Conservation (phyloP, 192 early-diverging fungal species). For the Geranomyces variabilis region DNA sequence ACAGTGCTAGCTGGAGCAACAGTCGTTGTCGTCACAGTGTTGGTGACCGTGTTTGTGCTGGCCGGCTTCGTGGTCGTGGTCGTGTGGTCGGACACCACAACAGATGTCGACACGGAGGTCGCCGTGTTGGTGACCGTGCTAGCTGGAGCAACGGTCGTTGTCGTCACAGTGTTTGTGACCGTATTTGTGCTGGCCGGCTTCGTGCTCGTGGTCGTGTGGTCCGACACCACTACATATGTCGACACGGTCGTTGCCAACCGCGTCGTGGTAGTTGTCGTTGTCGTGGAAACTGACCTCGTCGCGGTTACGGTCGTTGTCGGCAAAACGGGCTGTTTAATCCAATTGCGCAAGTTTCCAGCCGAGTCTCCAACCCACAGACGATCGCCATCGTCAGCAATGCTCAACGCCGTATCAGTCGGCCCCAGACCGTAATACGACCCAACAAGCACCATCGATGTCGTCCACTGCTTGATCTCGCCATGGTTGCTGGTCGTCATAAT, state of each 20-base stretch:
- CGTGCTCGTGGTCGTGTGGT: not conserved
- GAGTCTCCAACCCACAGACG: constrained; percentile 3
- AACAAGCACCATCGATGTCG: not conserved
- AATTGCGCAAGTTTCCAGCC: not conserved
- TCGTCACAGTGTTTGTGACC: not conserved
- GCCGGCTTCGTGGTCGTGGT: no score
- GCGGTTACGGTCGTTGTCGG: not conserved
- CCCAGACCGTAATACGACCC: not conserved
- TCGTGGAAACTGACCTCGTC: not conserved
- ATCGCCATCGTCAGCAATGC: constrained; percentile 1
- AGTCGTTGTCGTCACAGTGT: no score
- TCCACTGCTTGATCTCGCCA: constrained; percentile 3
- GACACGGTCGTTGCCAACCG: no score
- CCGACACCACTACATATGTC: no score
- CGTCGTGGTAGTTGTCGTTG: not conserved
- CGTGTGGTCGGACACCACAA: no score
- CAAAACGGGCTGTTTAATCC: not conserved
- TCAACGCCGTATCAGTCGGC: not conserved
- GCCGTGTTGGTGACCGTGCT: not conserved
- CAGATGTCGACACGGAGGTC: not conserved
- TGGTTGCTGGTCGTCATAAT: not conserved
- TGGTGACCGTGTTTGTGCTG: no score
- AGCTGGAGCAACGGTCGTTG: not conserved
- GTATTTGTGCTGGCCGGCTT: not conserved
- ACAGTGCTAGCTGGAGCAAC: not conserved